These are phyloP conservation scores for Mycena venus DNA, from an alignment of 768 basidiomycete genomes.

Conservation along the genomic window DNA sequence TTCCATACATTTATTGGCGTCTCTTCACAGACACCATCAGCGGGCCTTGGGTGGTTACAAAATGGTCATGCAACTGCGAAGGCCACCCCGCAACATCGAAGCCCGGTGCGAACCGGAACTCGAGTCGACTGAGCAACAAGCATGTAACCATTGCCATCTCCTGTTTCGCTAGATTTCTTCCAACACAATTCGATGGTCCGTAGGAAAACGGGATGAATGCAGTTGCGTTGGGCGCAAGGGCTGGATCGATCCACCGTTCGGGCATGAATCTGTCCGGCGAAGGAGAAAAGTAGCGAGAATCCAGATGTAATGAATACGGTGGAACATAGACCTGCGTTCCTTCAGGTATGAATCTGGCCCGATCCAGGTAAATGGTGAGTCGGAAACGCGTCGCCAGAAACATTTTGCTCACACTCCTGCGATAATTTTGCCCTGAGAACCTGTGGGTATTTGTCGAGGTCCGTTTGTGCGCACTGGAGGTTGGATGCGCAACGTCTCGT, in stretches of 20 bases:
- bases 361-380: not conserved
- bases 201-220: constrained; percentile 59
- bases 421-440: not conserved
- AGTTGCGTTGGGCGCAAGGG: constrained; percentile 32
- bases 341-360: constrained; percentile 54
- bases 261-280: constrained; percentile 58
- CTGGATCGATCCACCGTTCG: constrained; percentile 50
- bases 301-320: constrained; percentile 57
- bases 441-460: constrained; percentile 44
- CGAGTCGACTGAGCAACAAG: constrained; percentile 51
- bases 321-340: constrained; percentile 60
- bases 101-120: constrained; percentile 49
- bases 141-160: constrained; percentile 56
- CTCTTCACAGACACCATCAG: not conserved
- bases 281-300: constrained; percentile 61
- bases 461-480: constrained; percentile 61
- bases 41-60: not conserved
- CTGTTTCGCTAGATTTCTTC: constrained; percentile 55
- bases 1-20: not conserved
- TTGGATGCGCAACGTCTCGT: constrained; percentile 63
- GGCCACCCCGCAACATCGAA: constrained; percentile 49
- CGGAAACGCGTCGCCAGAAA: not conserved
- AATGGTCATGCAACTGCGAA: constrained; percentile 17
- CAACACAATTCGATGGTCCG: constrained; percentile 57
- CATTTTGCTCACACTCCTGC: not conserved